Evolutionary conservation across 441 rosid species (phyloP), one percentile per base, ranked within the genome.

Genomic region (Pelargonium australe): DNA sequence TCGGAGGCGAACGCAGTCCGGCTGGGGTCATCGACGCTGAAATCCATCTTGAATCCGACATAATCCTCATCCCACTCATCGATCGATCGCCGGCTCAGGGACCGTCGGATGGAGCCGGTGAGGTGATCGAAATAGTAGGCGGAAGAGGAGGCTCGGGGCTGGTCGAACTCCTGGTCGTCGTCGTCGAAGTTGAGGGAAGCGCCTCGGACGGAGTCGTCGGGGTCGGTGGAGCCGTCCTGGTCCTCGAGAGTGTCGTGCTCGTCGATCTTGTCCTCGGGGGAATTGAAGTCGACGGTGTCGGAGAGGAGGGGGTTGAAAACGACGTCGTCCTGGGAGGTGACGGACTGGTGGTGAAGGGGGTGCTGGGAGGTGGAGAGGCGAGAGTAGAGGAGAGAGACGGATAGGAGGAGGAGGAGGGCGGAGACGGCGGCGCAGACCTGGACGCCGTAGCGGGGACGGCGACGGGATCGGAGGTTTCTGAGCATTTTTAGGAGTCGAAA

Each of bases 11-110:
- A 91, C 34, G 80, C 86, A 7, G 72, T 74, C 79, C 74, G 84
- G 17, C 75, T 72, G 69, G 69, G 72, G 6, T 74, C 83, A 43
- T 44, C 76, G 1, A 10, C 57, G 31, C 70, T 69, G 55, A n/a
- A 57, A 28, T 23, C 78, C 76, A 19, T 44, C 44, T 68, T 75
- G 69, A 91, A 81, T 11, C 82, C 78, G 43, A 75, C 12, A 63
- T 73, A 79, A 67, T 89, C 97, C 43, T 80, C 84, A 77, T 91
- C 97, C 92, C 97, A 95, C 17, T 95, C 92, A 12, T 86, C 91
- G 45, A 95, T 89, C 34, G 96, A 91, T 41, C 85, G 77, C 83
- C 84, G 89, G 70, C 78, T 81, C 40, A 81, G 80, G 5, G 83
- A 84, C 55, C 89, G 80, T 43, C 88, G 80, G 6, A 87, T 86